phyloP scores from a whole-genome alignment of 371 early-diverging fungal species.

The Mucor circinelloides region DNA sequence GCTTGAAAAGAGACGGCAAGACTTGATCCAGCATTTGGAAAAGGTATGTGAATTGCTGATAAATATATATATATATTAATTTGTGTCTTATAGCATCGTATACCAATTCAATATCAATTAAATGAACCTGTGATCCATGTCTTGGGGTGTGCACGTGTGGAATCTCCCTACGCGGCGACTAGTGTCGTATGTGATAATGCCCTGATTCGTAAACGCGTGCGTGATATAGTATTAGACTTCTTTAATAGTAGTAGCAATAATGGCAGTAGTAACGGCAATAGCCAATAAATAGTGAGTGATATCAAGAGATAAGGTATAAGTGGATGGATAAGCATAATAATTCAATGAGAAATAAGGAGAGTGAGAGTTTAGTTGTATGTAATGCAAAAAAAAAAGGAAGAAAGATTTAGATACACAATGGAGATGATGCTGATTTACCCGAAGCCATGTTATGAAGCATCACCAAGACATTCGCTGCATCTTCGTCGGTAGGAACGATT shows the following conservation, averaged over 20 bases:
- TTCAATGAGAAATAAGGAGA: no score
- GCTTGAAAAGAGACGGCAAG: conserved; percentile 9
- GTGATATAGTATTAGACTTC: conserved; percentile 48
- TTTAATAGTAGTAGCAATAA: not conserved
- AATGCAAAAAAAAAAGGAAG: not conserved
- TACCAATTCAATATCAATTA: conserved; percentile 43
- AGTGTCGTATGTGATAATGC: conserved; percentile 53
- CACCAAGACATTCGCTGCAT: conserved; percentile 44
- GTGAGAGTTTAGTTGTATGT: not conserved
- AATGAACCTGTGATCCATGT: conserved; percentile 56
- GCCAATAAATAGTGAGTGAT: not conserved
- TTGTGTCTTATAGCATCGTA: conserved; percentile 37
- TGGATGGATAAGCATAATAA: no score
- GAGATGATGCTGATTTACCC: not conserved
- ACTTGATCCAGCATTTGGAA: conserved; percentile 10
- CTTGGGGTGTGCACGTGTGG: conserved; percentile 57
- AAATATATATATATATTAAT: not conserved
- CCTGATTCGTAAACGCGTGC: conserved; percentile 57
- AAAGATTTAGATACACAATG: conserved; percentile 6
- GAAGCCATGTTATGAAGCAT: conserved; percentile 36
- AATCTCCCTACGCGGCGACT: conserved; percentile 56
- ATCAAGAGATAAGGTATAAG: not conserved
- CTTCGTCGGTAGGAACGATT: conserved; percentile 22
- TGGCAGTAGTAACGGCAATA: not conserved
- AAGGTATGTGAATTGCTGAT: conserved; percentile 6